These are phyloP conservation scores for Suhomyces sp. DNA, from an alignment of 805 yeast species.

Conservation along the genomic window DNA sequence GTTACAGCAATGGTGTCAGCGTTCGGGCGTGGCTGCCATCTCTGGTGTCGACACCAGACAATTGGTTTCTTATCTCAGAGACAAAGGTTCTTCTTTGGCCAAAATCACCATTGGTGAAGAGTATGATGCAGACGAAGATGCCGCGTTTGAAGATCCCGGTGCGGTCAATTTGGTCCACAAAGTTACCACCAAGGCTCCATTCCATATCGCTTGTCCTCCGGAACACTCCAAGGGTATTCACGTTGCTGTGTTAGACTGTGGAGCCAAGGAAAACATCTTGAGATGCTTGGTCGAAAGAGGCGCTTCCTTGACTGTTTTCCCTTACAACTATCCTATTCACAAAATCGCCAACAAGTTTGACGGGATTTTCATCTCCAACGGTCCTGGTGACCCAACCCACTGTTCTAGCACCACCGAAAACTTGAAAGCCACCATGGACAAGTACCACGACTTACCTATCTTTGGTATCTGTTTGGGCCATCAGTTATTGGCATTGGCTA, in stretches of 20 bases:
- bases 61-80: conserved; percentile 88
- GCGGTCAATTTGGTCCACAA: conserved; percentile 84
- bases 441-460: conserved; percentile 70
- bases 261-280: conserved; percentile 95
- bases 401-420: conserved; percentile 75
- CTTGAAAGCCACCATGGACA: conserved; percentile 66
- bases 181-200: conserved; percentile 94
- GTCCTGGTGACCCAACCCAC: conserved; percentile 97
- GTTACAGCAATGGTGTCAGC: conserved; percentile 90
- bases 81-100: conserved; percentile 92
- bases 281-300: conserved; percentile 94
- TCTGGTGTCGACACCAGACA: conserved; percentile 98
- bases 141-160: conserved; percentile 88
- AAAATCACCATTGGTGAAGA: conserved; percentile 87
- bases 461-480: conserved; percentile 98
- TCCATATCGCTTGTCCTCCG: conserved; percentile 70
- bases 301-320: conserved; percentile 94
- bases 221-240: conserved; percentile 58
- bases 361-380: conserved; percentile 91
- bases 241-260: conserved; percentile 94
- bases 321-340: conserved; percentile 91
- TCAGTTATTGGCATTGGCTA: conserved; percentile 91
- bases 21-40: conserved; percentile 92
- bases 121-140: conserved; percentile 88
- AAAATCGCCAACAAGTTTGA: conserved; percentile 89